phyloP scores from a whole-genome alignment of 164 flowering plant genomes.

The Nelumbo lutea region DNA sequence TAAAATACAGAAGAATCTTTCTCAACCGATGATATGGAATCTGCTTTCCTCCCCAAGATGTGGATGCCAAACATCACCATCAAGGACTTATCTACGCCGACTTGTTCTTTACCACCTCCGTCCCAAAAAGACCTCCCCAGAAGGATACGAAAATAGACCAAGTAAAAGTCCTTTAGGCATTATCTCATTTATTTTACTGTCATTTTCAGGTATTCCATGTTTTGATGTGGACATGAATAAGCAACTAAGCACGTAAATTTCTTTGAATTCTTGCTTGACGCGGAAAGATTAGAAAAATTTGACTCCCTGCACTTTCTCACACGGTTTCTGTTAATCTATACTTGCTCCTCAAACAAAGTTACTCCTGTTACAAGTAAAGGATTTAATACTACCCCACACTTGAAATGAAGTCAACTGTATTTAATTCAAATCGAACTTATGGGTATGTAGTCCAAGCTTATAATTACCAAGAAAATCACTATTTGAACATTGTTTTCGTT shows the following conservation, averaged over 20 bases:
- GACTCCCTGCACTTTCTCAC: neutral
- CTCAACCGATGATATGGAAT: neutral
- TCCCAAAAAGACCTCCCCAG: neutral
- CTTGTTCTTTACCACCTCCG: neutral
- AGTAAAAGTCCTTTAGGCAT: neutral
- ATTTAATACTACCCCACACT: neutral
- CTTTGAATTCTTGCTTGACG: conserved; percentile 3
- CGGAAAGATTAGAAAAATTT: neutral
- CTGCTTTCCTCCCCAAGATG: neutral
- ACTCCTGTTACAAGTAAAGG: neutral
- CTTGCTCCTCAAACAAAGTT: conserved; percentile 3
- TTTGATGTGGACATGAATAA: neutral
- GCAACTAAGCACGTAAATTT: neutral
- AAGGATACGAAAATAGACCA: neutral
- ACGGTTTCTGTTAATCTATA: neutral
- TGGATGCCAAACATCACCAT: neutral
- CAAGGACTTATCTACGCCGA: neutral
- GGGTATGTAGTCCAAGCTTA: too few species aligned
- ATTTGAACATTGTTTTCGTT: too few species aligned
- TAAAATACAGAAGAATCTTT: neutral
- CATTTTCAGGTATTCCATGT: neutral
- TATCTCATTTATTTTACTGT: neutral
- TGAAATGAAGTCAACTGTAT: neutral
- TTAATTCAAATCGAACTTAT: too few species aligned
- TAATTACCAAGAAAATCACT: too few species aligned